Conservation (phyloP, 441 rosid species). For the Jatropha multifida region DNA sequence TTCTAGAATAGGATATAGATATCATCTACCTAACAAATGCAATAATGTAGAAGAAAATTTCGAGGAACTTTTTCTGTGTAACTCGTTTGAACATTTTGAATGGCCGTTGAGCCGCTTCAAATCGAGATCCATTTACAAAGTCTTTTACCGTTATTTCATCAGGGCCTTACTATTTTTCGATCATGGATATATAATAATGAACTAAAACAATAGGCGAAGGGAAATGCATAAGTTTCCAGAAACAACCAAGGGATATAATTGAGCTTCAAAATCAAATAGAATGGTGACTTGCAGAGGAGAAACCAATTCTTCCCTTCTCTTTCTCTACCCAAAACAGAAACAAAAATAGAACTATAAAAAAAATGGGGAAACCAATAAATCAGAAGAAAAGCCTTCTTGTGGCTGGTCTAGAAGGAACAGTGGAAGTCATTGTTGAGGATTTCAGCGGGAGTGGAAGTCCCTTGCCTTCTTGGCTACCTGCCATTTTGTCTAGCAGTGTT, state of each 20-base stretch:
- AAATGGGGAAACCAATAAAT: constrained; percentile 19
- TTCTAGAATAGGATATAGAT: constrained; percentile 9
- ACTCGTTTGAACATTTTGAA: too few species aligned
- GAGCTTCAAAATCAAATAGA: constrained; percentile 12
- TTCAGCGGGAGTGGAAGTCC: constrained; percentile 48
- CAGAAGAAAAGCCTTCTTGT: constrained; percentile 77
- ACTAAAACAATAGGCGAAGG: background rate
- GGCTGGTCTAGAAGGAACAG: constrained; percentile 55
- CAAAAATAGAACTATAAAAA: constrained; percentile 9
- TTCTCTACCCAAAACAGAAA: constrained; percentile 21
- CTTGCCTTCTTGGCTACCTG: constrained; percentile 52
- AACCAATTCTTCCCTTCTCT: background rate
- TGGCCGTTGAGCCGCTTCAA: too few species aligned
- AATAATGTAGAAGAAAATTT: too few species aligned
- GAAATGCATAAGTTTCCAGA: constrained; percentile 4
- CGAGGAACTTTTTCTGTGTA: too few species aligned
- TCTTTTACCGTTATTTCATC: background rate
- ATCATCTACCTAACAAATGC: background rate
- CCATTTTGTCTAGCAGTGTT: constrained; percentile 52
- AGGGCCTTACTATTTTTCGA: background rate
- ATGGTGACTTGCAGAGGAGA: background rate
- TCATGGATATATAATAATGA: background rate
- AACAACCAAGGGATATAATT: constrained; percentile 1
- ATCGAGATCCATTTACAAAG: background rate
- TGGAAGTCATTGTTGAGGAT: constrained; percentile 42